These are phyloP conservation scores for Metschnikowia hibisci DNA, from an alignment of 805 yeast species.

Conservation along the genomic window DNA sequence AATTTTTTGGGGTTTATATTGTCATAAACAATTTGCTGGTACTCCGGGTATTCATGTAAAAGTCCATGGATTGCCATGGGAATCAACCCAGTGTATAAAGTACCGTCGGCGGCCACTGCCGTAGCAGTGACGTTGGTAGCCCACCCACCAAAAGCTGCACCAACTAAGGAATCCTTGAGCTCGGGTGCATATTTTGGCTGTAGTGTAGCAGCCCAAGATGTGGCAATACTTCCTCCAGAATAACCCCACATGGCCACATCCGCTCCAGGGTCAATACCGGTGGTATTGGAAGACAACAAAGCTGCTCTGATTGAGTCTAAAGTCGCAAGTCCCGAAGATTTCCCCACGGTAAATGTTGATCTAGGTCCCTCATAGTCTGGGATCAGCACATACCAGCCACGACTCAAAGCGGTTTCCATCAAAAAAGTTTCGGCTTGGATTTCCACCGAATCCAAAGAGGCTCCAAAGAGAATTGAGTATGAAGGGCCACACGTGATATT, in stretches of 20 bases:
- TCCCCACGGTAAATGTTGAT: slow-evolving; percentile 31
- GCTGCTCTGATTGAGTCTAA: slow-evolving; percentile 32
- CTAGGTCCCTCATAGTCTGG: slow-evolving; percentile 37
- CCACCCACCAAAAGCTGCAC: slow-evolving; percentile 38
- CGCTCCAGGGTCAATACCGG: slow-evolving; percentile 21
- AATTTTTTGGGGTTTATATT: background rate
- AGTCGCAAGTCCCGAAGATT: slow-evolving; percentile 28
- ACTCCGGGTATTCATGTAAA: slow-evolving; percentile 30
- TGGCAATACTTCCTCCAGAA: slow-evolving; percentile 37
- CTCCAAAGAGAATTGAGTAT: slow-evolving; percentile 17
- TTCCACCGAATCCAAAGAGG: slow-evolving; percentile 14
- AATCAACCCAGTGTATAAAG: slow-evolving; percentile 28
- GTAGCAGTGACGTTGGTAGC: slow-evolving; percentile 32
- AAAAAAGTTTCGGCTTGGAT: slow-evolving; percentile 16
- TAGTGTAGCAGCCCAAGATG: slow-evolving; percentile 38
- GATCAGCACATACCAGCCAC: slow-evolving; percentile 33
- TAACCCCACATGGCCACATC: slow-evolving; percentile 31
- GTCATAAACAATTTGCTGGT: slow-evolving; percentile 19
- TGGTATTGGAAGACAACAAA: slow-evolving; percentile 16
- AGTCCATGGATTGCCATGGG: slow-evolving; percentile 31
- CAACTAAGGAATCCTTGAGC: slow-evolving; percentile 19
- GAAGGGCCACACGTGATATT: slow-evolving; percentile 21
- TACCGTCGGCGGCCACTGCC: slow-evolving; percentile 24
- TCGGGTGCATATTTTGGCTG: slow-evolving; percentile 39
- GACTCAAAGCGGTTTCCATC: slow-evolving; percentile 13